Conservation (phyloP, 2,329 filamentous ascomycete species). For the Claviceps fusiformis region DNA sequence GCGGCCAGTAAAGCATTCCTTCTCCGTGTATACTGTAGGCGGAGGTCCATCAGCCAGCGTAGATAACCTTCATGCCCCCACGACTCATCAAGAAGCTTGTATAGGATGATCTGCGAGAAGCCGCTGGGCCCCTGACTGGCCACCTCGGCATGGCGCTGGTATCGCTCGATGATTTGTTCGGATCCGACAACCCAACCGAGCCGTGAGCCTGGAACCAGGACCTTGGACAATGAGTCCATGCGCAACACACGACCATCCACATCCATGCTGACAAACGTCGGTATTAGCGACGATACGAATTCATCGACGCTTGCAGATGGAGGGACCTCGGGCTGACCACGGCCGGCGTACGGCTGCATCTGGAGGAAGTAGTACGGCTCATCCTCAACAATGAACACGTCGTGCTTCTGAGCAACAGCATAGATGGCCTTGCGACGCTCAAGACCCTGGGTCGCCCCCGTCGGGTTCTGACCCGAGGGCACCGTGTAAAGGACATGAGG, state of each 20-base stretch:
- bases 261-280: slow-evolving; percentile 68
- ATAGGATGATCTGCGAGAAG: slow-evolving; percentile 69
- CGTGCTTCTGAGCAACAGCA: slow-evolving; percentile 65
- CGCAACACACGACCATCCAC: slow-evolving; percentile 78
- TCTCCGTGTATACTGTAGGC: slow-evolving; percentile 67
- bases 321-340: slow-evolving; percentile 34
- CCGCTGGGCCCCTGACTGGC: slow-evolving; percentile 77
- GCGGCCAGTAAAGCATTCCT: slow-evolving; percentile 65
- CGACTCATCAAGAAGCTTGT: slow-evolving; percentile 80
- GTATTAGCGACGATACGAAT: slow-evolving; percentile 50
- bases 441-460: slow-evolving; percentile 64
- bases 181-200: slow-evolving; percentile 83
- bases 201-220: slow-evolving; percentile 69
- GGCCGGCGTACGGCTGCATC: slow-evolving; percentile 60
- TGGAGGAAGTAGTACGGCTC: slow-evolving; percentile 94
- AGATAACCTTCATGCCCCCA: slow-evolving; percentile 92
- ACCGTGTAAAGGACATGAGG: slow-evolving; percentile 47
- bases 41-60: slow-evolving; percentile 73
- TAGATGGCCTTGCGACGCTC: slow-evolving; percentile 62
- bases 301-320: slow-evolving; percentile 50
- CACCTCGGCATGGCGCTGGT: slow-evolving; percentile 68
- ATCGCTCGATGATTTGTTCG: slow-evolving; percentile 71
- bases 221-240: slow-evolving; percentile 88
- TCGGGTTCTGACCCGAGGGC: slow-evolving; percentile 78
- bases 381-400: slow-evolving; percentile 79